phyloP scores from a whole-genome alignment of 768 basidiomycete genomes.

The Tricholoma sp. region DNA sequence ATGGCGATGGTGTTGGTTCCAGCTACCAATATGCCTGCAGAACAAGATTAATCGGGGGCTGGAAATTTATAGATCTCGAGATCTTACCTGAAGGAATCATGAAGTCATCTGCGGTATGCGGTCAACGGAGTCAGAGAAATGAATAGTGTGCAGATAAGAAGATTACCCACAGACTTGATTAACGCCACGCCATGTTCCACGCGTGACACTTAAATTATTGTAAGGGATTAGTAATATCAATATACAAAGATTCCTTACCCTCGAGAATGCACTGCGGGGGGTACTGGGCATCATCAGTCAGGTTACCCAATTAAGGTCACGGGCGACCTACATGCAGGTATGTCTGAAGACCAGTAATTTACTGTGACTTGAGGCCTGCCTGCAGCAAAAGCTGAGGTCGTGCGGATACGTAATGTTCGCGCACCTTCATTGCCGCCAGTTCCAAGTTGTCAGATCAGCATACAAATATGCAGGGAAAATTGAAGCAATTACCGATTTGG shows the following conservation, averaged over 20 bases:
- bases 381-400: slow-evolving; percentile 42
- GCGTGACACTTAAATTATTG: slow-evolving; percentile 32
- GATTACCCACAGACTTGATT: slow-evolving; percentile 38
- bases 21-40: slow-evolving; percentile 28
- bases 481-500: slow-evolving; percentile 29
- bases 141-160: not conserved
- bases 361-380: slow-evolving; percentile 41
- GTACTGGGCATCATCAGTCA: slow-evolving; percentile 21
- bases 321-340: slow-evolving; percentile 29
- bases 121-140: not conserved
- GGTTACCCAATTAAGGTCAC: not conserved
- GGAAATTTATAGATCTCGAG: not conserved
- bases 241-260: slow-evolving; percentile 24
- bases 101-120: slow-evolving; percentile 29
- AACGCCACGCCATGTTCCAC: slow-evolving; percentile 46
- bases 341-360: slow-evolving; percentile 38
- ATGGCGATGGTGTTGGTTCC: slow-evolving; percentile 40
- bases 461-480: not conserved
- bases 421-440: slow-evolving; percentile 27
- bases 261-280: slow-evolving; percentile 36
- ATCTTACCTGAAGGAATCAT: slow-evolving; percentile 35
- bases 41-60: not conserved
- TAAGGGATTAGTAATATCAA: not conserved
- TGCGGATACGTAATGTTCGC: slow-evolving; percentile 40
- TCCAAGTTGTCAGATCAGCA: not conserved